Evolutionary conservation across 2,329 filamentous ascomycete genomes (phyloP), one percentile per base, ranked within the genome.

Genomic region (Ophiognomonia clavigignenti-juglandacearum): DNA sequence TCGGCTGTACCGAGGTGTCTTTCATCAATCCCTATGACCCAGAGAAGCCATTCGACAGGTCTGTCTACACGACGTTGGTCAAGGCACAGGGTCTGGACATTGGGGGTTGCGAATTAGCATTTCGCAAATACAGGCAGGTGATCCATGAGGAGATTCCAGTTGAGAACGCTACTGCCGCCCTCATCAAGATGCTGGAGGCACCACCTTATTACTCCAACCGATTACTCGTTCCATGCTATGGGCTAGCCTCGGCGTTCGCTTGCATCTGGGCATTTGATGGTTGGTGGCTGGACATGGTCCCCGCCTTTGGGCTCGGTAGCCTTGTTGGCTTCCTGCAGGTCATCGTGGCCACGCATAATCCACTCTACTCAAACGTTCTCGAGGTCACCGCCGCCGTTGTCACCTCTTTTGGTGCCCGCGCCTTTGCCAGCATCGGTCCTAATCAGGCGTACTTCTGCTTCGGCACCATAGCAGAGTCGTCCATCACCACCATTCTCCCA

Each of bases 21-120:
- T 53, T 53, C 16, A 38, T 47, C 24, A 47, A 47, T 18, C 45
- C 45, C 19, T 24, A 42, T n/a, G 45, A 47, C 19, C 45, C 48
- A 22, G 23, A 46, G 39, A 47, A 53, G 16, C 50, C 50, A 4
- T 16, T 53, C 39, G 50, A 40, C 4, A 31, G 47, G 22, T 39
- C 45, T 22, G 50, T 47, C 1, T 53, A 53, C 22, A 53, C 50
- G 7, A 53, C 50, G 6, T 24, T 53, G 6, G 50, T 53, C 31
- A 53, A 53, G 20, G 50, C 50, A 1, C 43, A 50, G n/a, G 50
- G 50, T 4, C 50, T 53, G 11, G 50, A 53, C n/a, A 43, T 53
- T 34, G 50, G 50, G 13, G 47, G 47, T 1, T 53, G 50, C 40
- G 50, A 53, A 36, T 32, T 35, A 7, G 23, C 47, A 6, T 53